These are phyloP conservation scores for Sphagnum contortum DNA, from an alignment of 225 moss, liverwort and hornwort genomes.

Conservation along the genomic window DNA sequence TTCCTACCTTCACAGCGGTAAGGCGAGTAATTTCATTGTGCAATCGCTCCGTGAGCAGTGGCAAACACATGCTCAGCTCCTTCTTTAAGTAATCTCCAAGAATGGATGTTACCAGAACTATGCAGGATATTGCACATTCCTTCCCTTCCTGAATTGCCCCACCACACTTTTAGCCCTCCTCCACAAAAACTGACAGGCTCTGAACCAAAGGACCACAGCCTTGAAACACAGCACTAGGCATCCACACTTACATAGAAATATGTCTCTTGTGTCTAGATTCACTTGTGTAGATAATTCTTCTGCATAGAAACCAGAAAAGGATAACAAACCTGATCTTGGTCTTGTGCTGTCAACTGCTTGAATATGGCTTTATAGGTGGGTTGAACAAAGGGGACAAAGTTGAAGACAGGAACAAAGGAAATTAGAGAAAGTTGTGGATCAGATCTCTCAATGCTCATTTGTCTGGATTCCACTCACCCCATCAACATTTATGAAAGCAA, in stretches of 20 bases:
- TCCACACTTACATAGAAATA: too few relatives aligned
- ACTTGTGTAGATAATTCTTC: too few relatives aligned
- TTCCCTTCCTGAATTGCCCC: slow-evolving; percentile 80
- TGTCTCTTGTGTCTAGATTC: too few relatives aligned
- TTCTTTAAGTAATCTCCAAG: slow-evolving; percentile 91
- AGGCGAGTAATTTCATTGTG: slow-evolving; percentile 98
- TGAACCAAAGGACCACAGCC: background rate
- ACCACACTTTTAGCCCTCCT: slow-evolving; percentile 16
- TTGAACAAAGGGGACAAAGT: slow-evolving; percentile 90
- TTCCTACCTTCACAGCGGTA: slow-evolving; percentile 85
- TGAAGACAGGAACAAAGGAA: slow-evolving; percentile 37
- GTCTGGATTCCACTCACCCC: too few relatives aligned
- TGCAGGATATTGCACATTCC: slow-evolving; percentile 98
- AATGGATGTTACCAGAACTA: slow-evolving; percentile 95
- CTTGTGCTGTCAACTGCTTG: slow-evolving; percentile 96
- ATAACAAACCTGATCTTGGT: slow-evolving; percentile 88
- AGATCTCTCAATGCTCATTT: too few relatives aligned
- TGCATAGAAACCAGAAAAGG: too few relatives aligned
- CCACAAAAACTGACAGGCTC: background rate
- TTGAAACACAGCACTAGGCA: too few relatives aligned
- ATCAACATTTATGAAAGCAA: too few relatives aligned
- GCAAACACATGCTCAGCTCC: slow-evolving; percentile 89
- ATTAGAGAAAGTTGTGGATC: too few relatives aligned
- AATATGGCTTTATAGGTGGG: slow-evolving; percentile 85
- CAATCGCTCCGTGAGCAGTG: slow-evolving; percentile 76